phyloP scores from a whole-genome alignment of 306 rosid species.

The Morella rubra region DNA sequence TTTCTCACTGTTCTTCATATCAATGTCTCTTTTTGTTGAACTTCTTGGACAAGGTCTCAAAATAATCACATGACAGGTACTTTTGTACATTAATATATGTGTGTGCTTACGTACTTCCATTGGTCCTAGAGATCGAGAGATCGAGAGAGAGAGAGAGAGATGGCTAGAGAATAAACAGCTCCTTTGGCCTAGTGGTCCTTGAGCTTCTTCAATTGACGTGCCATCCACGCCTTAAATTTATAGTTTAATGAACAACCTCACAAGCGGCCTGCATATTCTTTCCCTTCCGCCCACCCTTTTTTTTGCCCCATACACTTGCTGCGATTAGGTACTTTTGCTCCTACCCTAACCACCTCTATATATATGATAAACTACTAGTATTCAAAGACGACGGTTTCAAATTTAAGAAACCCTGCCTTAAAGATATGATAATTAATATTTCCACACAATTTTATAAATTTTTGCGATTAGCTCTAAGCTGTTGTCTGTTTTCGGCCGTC shows the following conservation, averaged over 20 bases:
- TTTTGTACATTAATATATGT: background rate
- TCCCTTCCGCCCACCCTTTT: background rate
- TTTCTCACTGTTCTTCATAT: no score
- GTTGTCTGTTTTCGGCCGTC: no score
- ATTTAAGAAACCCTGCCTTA: no score
- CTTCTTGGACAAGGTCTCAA: background rate
- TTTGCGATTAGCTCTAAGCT: no score
- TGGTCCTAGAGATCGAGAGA: no score
- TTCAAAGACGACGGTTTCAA: no score
- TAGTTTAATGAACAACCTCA: background rate
- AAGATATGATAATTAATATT: no score
- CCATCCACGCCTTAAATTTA: background rate
- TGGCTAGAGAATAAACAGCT: background rate
- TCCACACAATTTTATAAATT: no score
- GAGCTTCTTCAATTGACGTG: background rate
- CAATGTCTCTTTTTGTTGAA: no score
- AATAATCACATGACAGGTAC: background rate
- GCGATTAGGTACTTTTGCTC: background rate
- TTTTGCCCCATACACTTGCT: background rate
- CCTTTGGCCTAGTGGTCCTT: background rate
- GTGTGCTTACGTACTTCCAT: background rate
- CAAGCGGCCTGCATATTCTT: background rate
- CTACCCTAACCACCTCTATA: background rate
- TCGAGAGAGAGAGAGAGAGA: background rate
- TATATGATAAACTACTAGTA: no score